phyloP scores from a whole-genome alignment of 495 filamentous ascomycete species.

The Aspergillus indologenus region DNA sequence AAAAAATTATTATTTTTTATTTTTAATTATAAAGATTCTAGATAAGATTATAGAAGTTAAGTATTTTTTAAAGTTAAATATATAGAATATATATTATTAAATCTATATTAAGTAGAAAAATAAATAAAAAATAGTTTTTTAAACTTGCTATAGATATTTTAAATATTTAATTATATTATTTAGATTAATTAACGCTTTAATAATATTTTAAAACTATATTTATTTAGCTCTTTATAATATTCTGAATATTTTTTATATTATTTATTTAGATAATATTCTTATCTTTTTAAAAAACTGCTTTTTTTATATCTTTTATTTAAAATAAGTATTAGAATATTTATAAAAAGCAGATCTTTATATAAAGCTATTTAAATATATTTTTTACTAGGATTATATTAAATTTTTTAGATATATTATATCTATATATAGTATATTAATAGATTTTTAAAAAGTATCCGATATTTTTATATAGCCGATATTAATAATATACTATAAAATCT shows the following conservation, averaged over 20 bases:
- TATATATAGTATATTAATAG: neutral
- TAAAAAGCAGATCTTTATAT: neutral
- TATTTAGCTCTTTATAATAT: neutral
- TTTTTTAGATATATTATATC: neutral
- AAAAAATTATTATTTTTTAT: neutral
- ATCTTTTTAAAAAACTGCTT: neutral
- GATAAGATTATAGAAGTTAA: neutral
- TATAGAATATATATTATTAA: neutral
- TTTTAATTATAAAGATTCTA: neutral
- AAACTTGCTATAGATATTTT: conserved; percentile 1
- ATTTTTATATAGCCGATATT: neutral
- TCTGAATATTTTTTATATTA: neutral
- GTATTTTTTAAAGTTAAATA: neutral
- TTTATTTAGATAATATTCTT: neutral
- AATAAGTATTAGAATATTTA: neutral
- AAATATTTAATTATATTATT: neutral
- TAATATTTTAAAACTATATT: neutral
- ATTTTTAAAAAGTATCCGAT: neutral
- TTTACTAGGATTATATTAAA: neutral
- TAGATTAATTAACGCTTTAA: neutral
- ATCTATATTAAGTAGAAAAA: neutral
- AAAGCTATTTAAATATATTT: neutral
- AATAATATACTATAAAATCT: neutral
- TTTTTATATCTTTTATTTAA: neutral
- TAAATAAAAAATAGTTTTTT: neutral